Evolutionary conservation across 1,139 yeast genomes (phyloP).

Genomic region (Pichia terricola): DNA sequence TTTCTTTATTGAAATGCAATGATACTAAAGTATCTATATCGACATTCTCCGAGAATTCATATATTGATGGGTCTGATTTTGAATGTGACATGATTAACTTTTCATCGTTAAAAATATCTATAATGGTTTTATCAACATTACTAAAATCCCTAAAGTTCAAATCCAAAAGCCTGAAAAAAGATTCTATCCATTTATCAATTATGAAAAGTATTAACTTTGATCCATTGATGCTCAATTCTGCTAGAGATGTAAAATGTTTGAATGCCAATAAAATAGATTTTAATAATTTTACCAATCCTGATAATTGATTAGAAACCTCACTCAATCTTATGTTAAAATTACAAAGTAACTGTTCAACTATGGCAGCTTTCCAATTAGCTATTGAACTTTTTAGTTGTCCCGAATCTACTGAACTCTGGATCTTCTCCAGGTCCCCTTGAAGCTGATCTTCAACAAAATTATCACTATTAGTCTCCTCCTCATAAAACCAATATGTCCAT

Average conservation of each 20-base stretch:
- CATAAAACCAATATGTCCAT: slow-evolving; percentile 20
- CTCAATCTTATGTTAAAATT: slow-evolving; percentile 3
- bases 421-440: no score
- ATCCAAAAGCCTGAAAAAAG: slow-evolving; percentile 10
- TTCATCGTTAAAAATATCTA: slow-evolving; percentile 11
- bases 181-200: slow-evolving; percentile 15
- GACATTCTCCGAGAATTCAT: background rate
- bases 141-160: slow-evolving; percentile 13
- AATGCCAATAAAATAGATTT: slow-evolving; percentile 18
- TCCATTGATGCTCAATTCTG: slow-evolving; percentile 9
- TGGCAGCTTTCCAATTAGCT: slow-evolving; percentile 14
- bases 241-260: slow-evolving; percentile 24
- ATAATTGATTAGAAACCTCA: slow-evolving; percentile 6
- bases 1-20: background rate
- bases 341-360: slow-evolving; percentile 3
- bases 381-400: no score
- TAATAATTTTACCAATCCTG: slow-evolving; percentile 13
- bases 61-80: background rate
- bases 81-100: slow-evolving; percentile 1
- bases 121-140: slow-evolving; percentile 13
- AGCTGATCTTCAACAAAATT: no score
- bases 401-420: no score
- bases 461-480: no score
- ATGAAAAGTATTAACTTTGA: slow-evolving; percentile 11
- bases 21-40: background rate